Percentiles rank a stretch among this genome's conserved stretches.
Conservation (phyloP, 1,139 yeast genomes). For the Candida dubliniensis region DNA sequence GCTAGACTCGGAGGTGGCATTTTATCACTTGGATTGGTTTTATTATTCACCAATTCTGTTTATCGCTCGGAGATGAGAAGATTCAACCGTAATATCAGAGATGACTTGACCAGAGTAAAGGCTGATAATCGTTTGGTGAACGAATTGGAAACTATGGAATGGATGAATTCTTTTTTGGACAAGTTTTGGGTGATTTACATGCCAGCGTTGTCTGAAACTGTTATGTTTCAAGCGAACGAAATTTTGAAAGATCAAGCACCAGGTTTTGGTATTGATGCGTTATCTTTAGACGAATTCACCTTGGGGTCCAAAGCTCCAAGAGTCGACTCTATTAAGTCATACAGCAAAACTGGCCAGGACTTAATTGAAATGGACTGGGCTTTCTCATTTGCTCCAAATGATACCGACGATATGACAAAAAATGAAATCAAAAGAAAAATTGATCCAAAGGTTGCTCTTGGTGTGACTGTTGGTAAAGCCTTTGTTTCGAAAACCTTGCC, state of each 20-base stretch:
- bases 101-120: conserved; percentile 64
- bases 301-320: conserved; percentile 79
- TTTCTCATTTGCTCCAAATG: conserved; percentile 76
- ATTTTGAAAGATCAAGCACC: conserved; percentile 71
- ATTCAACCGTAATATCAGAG: conserved; percentile 69
- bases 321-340: conserved; percentile 67
- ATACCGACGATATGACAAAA: conserved; percentile 79
- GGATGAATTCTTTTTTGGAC: conserved; percentile 74
- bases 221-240: conserved; percentile 64
- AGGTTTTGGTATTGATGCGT: conserved; percentile 75
- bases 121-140: conserved; percentile 62
- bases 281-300: conserved; percentile 73
- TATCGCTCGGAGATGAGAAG: conserved; percentile 72
- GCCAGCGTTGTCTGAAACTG: conserved; percentile 83
- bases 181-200: conserved; percentile 85
- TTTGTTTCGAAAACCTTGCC: conserved; percentile 75
- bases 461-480: conserved; percentile 77
- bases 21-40: conserved; percentile 56
- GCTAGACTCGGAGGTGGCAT: conserved; percentile 60
- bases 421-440: conserved; percentile 67
- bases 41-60: conserved; percentile 61
- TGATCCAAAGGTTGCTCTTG: conserved; percentile 77
- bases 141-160: conserved; percentile 70
- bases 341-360: conserved; percentile 64
- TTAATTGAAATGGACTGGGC: conserved; percentile 82